Conservation (phyloP, 2,329 filamentous ascomycete species). For the Escovopsis sp. region DNA sequence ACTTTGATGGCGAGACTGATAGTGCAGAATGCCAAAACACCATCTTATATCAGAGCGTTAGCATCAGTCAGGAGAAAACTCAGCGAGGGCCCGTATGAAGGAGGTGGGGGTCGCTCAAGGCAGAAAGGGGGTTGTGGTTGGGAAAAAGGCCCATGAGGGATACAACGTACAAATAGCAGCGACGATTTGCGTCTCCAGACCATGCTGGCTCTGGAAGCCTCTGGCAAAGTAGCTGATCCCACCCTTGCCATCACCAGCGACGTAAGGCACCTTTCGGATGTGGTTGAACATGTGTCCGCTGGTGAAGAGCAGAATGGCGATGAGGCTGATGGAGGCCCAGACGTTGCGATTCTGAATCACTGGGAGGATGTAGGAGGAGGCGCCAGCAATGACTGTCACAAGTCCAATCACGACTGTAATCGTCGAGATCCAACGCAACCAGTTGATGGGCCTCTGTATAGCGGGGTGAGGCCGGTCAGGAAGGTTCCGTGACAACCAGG, state of each 20-base stretch:
- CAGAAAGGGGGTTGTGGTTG: too few species aligned
- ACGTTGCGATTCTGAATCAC: conserved; percentile 79
- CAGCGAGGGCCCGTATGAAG: too few species aligned
- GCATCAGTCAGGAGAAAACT: not conserved
- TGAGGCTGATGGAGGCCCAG: conserved; percentile 82
- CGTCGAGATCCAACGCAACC: conserved; percentile 53
- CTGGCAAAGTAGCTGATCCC: conserved; percentile 80
- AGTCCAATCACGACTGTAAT: conserved; percentile 54
- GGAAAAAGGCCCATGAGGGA: not conserved
- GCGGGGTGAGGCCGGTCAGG: conserved; percentile 62
- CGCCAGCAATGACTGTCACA: conserved; percentile 52
- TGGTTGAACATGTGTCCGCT: conserved; percentile 99
- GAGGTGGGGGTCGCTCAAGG: too few species aligned
- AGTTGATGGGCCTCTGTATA: conserved; percentile 80
- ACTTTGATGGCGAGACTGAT: conserved; percentile 88
- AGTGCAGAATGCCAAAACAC: conserved; percentile 70
- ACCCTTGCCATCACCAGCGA: conserved; percentile 68
- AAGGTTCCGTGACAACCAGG: conserved; percentile 66
- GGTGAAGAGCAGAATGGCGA: conserved; percentile 81
- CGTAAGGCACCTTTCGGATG: conserved; percentile 90
- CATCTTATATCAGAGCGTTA: conserved; percentile 27
- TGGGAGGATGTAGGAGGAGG: conserved; percentile 66
- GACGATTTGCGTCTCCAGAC: conserved; percentile 88
- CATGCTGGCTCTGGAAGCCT: conserved; percentile 88
- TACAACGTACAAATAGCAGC: conserved; percentile 75